Percentiles rank a stretch among this genome's conserved stretches.
phyloP scores from a whole-genome alignment of 1,139 yeast genomes.

The Yamadazyma kanchanaburiensis region DNA sequence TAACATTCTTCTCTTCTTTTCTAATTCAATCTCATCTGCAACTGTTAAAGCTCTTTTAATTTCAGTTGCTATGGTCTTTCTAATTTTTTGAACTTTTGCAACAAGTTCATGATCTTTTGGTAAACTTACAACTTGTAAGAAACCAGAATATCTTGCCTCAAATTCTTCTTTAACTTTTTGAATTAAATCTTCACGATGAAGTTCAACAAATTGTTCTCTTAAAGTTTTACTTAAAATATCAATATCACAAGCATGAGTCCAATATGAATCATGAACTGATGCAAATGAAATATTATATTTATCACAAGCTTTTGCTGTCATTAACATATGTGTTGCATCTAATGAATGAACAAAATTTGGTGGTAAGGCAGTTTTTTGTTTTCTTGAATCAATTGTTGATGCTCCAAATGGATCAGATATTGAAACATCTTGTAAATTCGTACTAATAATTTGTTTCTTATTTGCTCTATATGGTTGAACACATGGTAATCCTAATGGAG shows the following conservation, averaged over 20 bases:
- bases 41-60: constrained; percentile 60
- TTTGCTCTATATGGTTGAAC: constrained; percentile 90
- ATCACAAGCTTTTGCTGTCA: constrained; percentile 84
- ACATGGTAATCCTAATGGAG: constrained; percentile 89
- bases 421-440: constrained; percentile 80
- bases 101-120: constrained; percentile 56
- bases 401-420: constrained; percentile 82
- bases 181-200: constrained; percentile 74
- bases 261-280: constrained; percentile 95
- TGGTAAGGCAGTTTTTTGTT: constrained; percentile 91
- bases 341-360: constrained; percentile 94
- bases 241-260: constrained; percentile 95
- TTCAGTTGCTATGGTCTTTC: constrained; percentile 46
- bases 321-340: constrained; percentile 95
- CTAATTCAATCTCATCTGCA: constrained; percentile 72
- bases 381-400: constrained; percentile 79
- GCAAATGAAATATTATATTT: constrained; percentile 73
- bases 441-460: constrained; percentile 60
- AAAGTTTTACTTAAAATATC: constrained; percentile 68
- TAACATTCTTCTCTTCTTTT: constrained; percentile 57
- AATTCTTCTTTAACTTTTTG: constrained; percentile 73
- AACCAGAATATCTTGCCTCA: constrained; percentile 72
- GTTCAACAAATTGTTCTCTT: constrained; percentile 74
- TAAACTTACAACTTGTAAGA: constrained; percentile 57
- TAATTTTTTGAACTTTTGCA: constrained; percentile 43